Conservation (phyloP, 352 stramenopile genomes). For the Hyaloperonospora arabidopsidis region DNA sequence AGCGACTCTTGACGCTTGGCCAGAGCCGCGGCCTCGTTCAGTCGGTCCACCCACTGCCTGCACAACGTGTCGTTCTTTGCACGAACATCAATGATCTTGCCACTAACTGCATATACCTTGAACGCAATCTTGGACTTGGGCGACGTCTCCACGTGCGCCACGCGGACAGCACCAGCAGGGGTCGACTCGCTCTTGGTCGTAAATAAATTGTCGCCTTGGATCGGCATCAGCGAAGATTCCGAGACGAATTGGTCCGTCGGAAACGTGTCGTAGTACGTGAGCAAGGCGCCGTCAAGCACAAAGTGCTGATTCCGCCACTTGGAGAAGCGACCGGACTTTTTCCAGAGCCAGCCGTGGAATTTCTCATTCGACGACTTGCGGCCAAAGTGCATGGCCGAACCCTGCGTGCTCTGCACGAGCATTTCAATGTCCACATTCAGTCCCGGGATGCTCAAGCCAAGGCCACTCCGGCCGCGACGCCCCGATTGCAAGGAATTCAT, state of each 20-base stretch:
- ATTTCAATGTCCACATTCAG: constrained; percentile 79
- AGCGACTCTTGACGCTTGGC: constrained; percentile 72
- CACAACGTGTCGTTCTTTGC: constrained; percentile 72
- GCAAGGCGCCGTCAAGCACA: constrained; percentile 61
- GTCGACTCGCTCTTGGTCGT: constrained; percentile 67
- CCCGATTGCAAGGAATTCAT: constrained; percentile 16
- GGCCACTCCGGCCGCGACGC: constrained; percentile 12
- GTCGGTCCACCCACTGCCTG: constrained; percentile 63
- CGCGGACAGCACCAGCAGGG: constrained; percentile 55
- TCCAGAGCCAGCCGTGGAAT: constrained; percentile 81
- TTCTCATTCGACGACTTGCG: constrained; percentile 57
- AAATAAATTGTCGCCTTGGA: constrained; percentile 57
- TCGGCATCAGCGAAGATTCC: constrained; percentile 46
- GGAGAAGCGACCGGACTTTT: constrained; percentile 67
- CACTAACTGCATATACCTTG: constrained; percentile 73
- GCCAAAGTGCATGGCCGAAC: constrained; percentile 58
- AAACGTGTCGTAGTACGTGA: constrained; percentile 82
- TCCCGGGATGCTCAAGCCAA: constrained; percentile 27
- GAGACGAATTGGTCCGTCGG: constrained; percentile 72
- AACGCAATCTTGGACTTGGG: constrained; percentile 76
- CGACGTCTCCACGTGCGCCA: constrained; percentile 69
- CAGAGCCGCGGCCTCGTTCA: constrained; percentile 58
- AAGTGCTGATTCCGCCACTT: constrained; percentile 85
- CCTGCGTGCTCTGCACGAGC: constrained; percentile 76
- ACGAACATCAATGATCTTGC: constrained; percentile 77